Conservation (phyloP, 2,329 filamentous ascomycete species). For the Fusarium concolor region DNA sequence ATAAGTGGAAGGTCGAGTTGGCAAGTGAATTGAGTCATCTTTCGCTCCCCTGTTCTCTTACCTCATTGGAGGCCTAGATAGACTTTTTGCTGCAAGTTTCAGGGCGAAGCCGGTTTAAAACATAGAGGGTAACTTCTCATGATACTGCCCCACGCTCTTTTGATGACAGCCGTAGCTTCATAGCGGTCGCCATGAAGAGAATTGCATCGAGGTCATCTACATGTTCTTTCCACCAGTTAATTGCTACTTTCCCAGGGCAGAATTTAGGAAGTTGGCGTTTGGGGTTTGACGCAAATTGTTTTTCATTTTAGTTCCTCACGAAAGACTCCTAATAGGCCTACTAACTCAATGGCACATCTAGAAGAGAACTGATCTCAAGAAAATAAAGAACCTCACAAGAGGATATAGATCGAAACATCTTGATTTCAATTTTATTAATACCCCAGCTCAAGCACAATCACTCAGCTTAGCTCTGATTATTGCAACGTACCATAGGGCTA, state of each 20-base stretch:
- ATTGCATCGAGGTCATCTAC: neutral
- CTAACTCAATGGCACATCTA: neutral
- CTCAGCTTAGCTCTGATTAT: neutral
- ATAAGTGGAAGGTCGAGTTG: neutral
- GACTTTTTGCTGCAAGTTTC: constrained; percentile 16
- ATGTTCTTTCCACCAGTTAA: too few relatives aligned
- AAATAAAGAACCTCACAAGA: neutral
- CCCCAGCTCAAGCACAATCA: neutral
- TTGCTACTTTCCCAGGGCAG: neutral
- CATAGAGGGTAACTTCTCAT: neutral
- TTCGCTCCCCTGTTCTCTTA: neutral
- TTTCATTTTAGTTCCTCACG: neutral
- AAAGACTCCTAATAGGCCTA: neutral
- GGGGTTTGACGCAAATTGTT: neutral
- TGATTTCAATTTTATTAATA: accelerated
- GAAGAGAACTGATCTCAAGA: neutral
- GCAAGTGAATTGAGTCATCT: neutral
- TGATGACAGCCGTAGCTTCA: constrained; percentile 21
- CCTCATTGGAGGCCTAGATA: constrained; percentile 10
- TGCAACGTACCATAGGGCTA: neutral
- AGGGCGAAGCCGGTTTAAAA: constrained; percentile 2
- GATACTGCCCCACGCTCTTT: constrained; percentile 16
- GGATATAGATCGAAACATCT: too few relatives aligned
- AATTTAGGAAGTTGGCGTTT: neutral
- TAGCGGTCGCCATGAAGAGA: constrained; percentile 19